Base-by-base conservation (phyloP, 2,329 filamentous ascomycete genomes). In the Parastagonospora avenae region DNA sequence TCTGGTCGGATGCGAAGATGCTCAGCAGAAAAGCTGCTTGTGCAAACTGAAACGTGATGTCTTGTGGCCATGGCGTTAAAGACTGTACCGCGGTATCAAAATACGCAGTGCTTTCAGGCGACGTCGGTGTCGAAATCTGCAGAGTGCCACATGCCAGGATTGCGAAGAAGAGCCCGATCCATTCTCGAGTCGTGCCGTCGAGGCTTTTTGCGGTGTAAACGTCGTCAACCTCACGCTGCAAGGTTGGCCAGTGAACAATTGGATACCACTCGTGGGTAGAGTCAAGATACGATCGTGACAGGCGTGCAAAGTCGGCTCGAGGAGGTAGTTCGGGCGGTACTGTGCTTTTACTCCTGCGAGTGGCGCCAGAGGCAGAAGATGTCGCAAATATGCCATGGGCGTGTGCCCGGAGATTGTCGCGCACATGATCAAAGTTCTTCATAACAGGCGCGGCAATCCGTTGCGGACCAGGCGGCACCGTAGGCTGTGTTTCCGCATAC, bases 221-320 rank as follows among this genome's bases (percentile, higher is more conserved):
- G 8, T 85, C 81, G 49, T 96, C 90, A 54, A 93, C 89, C 44
- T 89, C 84, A 41, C 83, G 80, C 63, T 88, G 81, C 64, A 97
- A 95, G 0, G 84, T 89, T 2, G 91, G 90, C 89, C 92, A 95
- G 72, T 97, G 91, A 8, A 97, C 67, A 37, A 96, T 86, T 0
- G 94, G 94, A 60, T 92, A 88, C 71, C 90, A 87, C 29, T 86
- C 83, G 70, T 97, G 93, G 19, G 91, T 80, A 6, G 88, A 88
- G 33, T 82, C 80, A 62, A 90, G 88, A 72, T 96, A 99, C 32
- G 88, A 82, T 30, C 84, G 81, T 29, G 97, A 75, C 2, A 97
- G 79, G 59, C 84, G 84, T 55, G 96, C 91, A 27, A 87, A 85
- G 16, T 86, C 74, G 27, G 85, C 77, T 57, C 86, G 88, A 1